Evolutionary conservation across 2,329 filamentous ascomycete genomes (phyloP).

Genomic region (Orbilia quercus): DNA sequence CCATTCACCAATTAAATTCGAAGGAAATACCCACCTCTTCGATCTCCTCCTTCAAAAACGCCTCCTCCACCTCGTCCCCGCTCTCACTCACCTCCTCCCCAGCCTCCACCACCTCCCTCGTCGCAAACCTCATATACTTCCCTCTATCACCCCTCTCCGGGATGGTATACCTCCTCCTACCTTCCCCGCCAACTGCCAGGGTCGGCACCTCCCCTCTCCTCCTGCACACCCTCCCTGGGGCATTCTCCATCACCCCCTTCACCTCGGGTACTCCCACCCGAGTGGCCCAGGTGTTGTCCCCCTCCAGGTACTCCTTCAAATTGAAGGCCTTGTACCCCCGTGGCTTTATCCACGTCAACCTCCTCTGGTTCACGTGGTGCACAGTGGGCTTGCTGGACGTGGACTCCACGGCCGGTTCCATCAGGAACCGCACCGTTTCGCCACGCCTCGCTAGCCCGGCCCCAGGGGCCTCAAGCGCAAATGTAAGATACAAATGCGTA

Average conservation of each 20-base stretch:
- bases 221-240: slow-evolving; percentile 62
- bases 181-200: slow-evolving; percentile 62
- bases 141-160: slow-evolving; percentile 92
- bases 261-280: slow-evolving; percentile 70
- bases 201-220: slow-evolving; percentile 30
- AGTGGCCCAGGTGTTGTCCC: slow-evolving; percentile 66
- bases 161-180: slow-evolving; percentile 77
- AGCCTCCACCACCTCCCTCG: background rate
- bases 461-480: background rate
- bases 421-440: slow-evolving; percentile 13
- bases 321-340: slow-evolving; percentile 33
- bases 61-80: slow-evolving; percentile 35
- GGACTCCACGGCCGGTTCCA: slow-evolving; percentile 21
- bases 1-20: background rate
- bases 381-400: slow-evolving; percentile 8
- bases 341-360: slow-evolving; percentile 25
- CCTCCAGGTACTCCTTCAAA: slow-evolving; percentile 25
- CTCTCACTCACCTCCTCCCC: slow-evolving; percentile 32
- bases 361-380: slow-evolving; percentile 21
- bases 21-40: background rate
- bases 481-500: slow-evolving; percentile 21
- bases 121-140: slow-evolving; percentile 61
- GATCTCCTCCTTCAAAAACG: slow-evolving; percentile 3
- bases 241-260: slow-evolving; percentile 72
- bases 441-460: background rate